phyloP scores from a whole-genome alignment of 768 basidiomycete species.

The Coprinellus aureogranulatus region DNA sequence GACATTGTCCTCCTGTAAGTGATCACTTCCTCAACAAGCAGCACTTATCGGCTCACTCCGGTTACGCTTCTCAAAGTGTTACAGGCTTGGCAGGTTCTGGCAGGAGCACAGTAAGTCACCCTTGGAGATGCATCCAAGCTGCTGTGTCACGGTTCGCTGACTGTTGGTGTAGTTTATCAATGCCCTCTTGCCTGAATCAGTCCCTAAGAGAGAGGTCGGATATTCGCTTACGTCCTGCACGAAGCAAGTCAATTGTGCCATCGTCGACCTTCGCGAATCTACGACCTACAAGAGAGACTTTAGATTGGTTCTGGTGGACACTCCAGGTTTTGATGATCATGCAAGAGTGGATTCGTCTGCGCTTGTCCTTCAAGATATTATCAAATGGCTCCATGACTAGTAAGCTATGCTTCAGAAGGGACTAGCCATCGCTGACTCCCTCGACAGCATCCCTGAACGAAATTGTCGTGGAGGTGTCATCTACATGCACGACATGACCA shows the following conservation, averaged over 20 bases:
- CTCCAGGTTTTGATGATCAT: constrained; percentile 25
- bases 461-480: background rate
- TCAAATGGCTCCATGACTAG: too few species aligned
- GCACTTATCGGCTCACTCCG: too few species aligned
- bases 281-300: background rate
- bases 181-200: background rate
- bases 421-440: too few species aligned
- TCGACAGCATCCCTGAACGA: background rate
- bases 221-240: background rate
- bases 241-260: background rate
- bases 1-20: too few species aligned
- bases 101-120: background rate
- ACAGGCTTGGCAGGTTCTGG: background rate
- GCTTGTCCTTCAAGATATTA: too few species aligned
- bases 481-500: background rate
- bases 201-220: background rate
- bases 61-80: background rate
- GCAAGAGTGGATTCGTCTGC: constrained; percentile 7
- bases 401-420: too few species aligned
- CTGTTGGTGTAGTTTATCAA: background rate
- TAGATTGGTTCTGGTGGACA: constrained; percentile 21
- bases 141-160: background rate
- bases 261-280: background rate
- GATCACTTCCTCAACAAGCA: too few species aligned
- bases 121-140: background rate